Evolutionary conservation across 2,329 filamentous ascomycete genomes (phyloP), one percentile per base, ranked within the genome.

Genomic region (Colletotrichum lentis): DNA sequence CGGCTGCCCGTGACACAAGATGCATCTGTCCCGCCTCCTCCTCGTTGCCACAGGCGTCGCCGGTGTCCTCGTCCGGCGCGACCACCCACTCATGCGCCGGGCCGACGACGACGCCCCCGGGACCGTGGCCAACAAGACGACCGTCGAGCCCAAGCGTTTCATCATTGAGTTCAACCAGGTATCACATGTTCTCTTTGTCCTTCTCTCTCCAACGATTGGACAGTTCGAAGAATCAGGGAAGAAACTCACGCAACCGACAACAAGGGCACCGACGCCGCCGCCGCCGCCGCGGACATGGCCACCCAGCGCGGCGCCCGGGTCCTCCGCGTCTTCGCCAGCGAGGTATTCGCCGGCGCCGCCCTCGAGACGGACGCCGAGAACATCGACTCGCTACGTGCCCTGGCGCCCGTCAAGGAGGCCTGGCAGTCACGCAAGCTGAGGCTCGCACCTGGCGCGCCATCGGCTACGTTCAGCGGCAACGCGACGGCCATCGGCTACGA

Each of bases 301-400:
- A 35, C 44, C 35, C 59, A 47, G 39, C 60, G 46, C 39, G 68
- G 68, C 50, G 57, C 60, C 39, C 59, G 60, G 24, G 49, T 70
- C 41, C 22, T 65, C 27, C 66, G 66, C 41, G 35, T 77, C 35
- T 64, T 72, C 22, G 62, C 69, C 37, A 76, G 73, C 1, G 71
- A 74, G 12, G 75, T 81, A 54, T 81, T 78, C 64, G 59, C 49
- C 2, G 72, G 71, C 20, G 50, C 64, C 27, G 54, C 64, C n/a
- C 39, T 72, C 18, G 71, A 72, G 55, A 58, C 70, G 18, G 58
- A 57, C 22, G 52, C 55, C 5, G 55, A 62, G 31, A 72, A 71
- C 41, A 62, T 66, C 20, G 70, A 72, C 47, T 56, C 70, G 12
- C 65, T 72, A 2, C 70, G 70, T 24, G 52, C 62, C 2, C 55